Evolutionary conservation across 371 early-diverging fungal genomes (phyloP), one percentile per base, ranked within the genome.

Genomic region (Apophysomyces trapeziformis): DNA sequence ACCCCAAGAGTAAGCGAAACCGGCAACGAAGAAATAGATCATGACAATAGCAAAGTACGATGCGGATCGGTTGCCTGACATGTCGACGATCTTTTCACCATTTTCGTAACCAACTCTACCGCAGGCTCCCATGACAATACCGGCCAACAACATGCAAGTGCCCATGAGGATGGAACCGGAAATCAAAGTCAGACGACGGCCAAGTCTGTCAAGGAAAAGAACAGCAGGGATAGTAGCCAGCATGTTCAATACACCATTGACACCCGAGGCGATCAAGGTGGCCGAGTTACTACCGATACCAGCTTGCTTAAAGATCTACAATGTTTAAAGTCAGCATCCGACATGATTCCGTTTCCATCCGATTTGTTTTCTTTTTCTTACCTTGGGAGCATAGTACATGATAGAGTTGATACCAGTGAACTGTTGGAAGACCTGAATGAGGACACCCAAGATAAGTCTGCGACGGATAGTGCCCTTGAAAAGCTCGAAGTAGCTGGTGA

Each of bases 151-250:
- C 83, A 83, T 80, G 46, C 74, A 68, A 58, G 45, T n/a, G 66
- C 76, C 73, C 83, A 83, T 83, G 39, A 76, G 14, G 38, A 72
- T 13, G 62, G 83, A 80, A 67, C 83, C 83, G 18, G 70, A 71
- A 32, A 83, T 75, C 65, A 83, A 61, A 36, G 77, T 78, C 61
- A 68, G 43, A 67, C 80, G 77, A 69, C 83, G 80, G 68, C 83
- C 83, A 21, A 79, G 70, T 36, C 72, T 70, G 69, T 83, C 83
- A 37, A 83, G 65, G 68, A 64, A 92, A 14, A 92, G 68, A 56
- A 93, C 89, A 50, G 93, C 89, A 35, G 92, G 90, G 58, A 92
- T 83, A 26, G 93, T 92, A 54, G 86, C 77, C 58, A 89, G 60
- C 64, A 90, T 80, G 69, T 92, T 92, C 57, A 92, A 75, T 61